Evolutionary conservation across 257 asterid genomes (phyloP), one percentile per base, ranked within the genome.

Genomic region (Petunia secreta): DNA sequence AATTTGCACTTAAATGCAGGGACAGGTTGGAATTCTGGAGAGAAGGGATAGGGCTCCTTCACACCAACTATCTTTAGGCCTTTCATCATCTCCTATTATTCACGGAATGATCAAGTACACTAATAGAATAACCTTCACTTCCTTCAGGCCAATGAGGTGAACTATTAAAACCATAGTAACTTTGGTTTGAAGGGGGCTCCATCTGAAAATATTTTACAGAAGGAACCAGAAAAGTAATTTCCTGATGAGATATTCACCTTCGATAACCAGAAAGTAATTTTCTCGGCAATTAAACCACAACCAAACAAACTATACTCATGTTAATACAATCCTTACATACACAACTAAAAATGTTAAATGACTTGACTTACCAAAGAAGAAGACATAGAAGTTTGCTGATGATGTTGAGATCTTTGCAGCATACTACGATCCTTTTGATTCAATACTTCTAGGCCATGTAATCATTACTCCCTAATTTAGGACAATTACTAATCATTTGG

Each of bases 131-230:
- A 91, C 98, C 98, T 91, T 92, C 67, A 89, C 95, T 71, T 90
- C 95, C 25, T 83, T 89, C 96, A 6, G 86, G 85, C 85, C 86
- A 86, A 52, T 83, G 80, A 25, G 87, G 87, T 16, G 84, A 58
- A 54, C 86, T 87, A 80, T 75, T 87, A 86, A 81, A 83, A 41
- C 77, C 86, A 52, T 82, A 87, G 77, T 80, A 84, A 83, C 82
- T 94, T 94, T 92, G 98, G 97, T 90, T 94, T 90, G 97, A 94
- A 94, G 98, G 98, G 98, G 93, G 98, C 98, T 94, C 98, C 87
- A 84, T 88, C 86, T 85, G 95, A 69, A 87, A 87, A 85, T 83
- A 84, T 48, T 81, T n/a, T 53, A 81, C 85, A 63, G 95, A 83
- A 25, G 11, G 94, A 65, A 6, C 34, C 14, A 13, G 43, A 74